These are phyloP conservation scores for Drechslera avenae DNA, from an alignment of 2,329 filamentous ascomycete species.

Conservation along the genomic window DNA sequence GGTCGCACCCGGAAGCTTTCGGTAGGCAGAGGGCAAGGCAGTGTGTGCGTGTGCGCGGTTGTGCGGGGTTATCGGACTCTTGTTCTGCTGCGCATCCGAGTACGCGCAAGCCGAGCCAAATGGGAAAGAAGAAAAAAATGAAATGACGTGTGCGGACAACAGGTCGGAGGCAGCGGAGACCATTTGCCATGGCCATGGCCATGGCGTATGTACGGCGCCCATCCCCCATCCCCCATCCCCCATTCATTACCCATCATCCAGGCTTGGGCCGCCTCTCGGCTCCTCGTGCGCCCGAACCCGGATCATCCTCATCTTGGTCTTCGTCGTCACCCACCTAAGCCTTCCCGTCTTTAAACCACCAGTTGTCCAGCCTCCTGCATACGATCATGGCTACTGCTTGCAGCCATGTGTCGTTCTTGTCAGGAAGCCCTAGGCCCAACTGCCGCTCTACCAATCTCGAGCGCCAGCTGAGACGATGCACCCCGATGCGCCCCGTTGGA, in stretches of 20 bases:
- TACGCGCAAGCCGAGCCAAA: constrained; percentile 5
- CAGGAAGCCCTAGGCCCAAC: too few species aligned
- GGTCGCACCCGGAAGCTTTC: neutral
- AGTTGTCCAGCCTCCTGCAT: too few species aligned
- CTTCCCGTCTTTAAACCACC: neutral
- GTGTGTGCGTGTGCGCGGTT: too few species aligned
- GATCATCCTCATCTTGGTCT: neutral
- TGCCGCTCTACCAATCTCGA: neutral
- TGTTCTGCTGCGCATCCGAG: constrained; percentile 2
- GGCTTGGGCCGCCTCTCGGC: too few species aligned
- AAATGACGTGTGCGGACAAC: constrained; percentile 23
- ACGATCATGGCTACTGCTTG: neutral
- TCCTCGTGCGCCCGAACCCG: neutral
- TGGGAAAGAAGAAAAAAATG: constrained; percentile 12
- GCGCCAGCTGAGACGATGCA: constrained; percentile 21
- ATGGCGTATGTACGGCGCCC: too few species aligned
- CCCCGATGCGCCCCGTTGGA: neutral
- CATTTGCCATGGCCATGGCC: neutral
- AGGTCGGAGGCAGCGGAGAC: neutral
- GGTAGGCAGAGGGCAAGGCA: neutral
- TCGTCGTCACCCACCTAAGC: neutral
- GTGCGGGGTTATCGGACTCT: too few species aligned
- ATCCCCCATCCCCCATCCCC: too few species aligned
- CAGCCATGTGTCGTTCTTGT: neutral
- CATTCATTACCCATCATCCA: too few species aligned